Percentiles rank a stretch among this genome's conserved stretches.
Evolutionary conservation across 2,329 filamentous ascomycete genomes (phyloP).

Genomic region (Trichophyton simii): DNA sequence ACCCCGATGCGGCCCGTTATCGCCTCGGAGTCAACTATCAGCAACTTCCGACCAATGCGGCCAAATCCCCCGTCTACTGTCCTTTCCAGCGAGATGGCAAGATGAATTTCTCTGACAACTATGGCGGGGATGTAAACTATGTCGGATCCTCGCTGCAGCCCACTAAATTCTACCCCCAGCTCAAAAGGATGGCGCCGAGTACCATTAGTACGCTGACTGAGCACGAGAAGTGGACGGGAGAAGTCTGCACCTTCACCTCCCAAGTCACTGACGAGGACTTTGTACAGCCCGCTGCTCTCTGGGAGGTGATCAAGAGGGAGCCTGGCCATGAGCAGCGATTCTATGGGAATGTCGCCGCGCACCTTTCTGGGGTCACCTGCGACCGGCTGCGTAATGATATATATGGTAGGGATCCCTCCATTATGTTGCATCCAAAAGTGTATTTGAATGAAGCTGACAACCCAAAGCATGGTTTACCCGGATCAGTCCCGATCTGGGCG

Average conservation of each 20-base stretch:
- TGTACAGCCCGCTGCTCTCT: conserved; percentile 21
- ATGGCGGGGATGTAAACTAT: conserved; percentile 49
- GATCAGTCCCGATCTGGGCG: conserved; percentile 16
- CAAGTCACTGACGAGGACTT: conserved; percentile 21
- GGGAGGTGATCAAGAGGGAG: conserved; percentile 22
- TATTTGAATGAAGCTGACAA: background rate
- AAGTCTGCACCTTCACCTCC: conserved; percentile 14
- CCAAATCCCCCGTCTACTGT: conserved; percentile 29
- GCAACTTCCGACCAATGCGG: conserved; percentile 30
- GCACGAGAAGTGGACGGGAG: conserved; percentile 16
- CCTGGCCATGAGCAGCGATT: conserved; percentile 23
- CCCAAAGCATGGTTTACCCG: conserved; percentile 5
- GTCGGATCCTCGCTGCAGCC: conserved; percentile 20
- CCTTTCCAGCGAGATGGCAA: conserved; percentile 40
- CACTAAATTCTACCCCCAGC: conserved; percentile 7
- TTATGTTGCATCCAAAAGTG: background rate
- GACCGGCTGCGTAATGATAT: conserved; percentile 17
- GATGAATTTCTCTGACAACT: conserved; percentile 38
- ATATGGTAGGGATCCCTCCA: conserved; percentile 17
- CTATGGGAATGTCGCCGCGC: conserved; percentile 20
- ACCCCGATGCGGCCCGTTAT: conserved; percentile 41
- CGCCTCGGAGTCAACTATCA: conserved; percentile 32
- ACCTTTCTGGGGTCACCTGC: conserved; percentile 15
- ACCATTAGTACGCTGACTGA: conserved; percentile 12
- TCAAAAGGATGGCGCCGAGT: background rate